These are phyloP conservation scores for Musa acuminata DNA, from an alignment of 176 grass and related monocot species.

Conservation along the genomic window DNA sequence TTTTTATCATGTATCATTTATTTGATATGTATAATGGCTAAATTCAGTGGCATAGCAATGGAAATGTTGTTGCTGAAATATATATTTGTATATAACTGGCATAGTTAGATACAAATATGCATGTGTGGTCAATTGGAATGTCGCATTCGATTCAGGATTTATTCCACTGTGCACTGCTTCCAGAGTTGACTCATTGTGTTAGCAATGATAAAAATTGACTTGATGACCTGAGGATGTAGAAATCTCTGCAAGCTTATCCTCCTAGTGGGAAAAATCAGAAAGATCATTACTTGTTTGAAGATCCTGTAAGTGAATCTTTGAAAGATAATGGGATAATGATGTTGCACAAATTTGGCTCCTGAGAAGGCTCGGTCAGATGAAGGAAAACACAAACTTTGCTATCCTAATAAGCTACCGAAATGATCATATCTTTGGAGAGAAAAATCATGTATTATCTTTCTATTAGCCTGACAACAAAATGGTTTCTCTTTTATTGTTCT, in stretches of 20 bases:
- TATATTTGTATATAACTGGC: background rate
- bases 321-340: background rate
- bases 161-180: no score
- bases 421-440: no score
- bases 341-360: no score
- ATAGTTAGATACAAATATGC: no score
- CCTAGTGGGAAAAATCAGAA: background rate
- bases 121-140: no score
- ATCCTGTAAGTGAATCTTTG: background rate
- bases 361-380: no score
- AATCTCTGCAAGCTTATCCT: background rate
- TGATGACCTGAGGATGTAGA: background rate
- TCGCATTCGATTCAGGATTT: no score
- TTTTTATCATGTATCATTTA: background rate
- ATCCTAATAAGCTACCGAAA: no score
- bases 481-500: background rate
- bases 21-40: background rate
- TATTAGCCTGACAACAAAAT: no score
- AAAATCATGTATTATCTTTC: no score
- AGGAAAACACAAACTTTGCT: no score
- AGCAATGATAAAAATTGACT: background rate
- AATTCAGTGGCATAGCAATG: background rate
- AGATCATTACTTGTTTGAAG: background rate
- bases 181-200: no score
- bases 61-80: background rate